A percentile compares a stretch with the other conserved stretches of the same genome.
These are phyloP conservation scores for Petrea volubilis DNA, from an alignment of 257 asterid species.

Conservation along the genomic window DNA sequence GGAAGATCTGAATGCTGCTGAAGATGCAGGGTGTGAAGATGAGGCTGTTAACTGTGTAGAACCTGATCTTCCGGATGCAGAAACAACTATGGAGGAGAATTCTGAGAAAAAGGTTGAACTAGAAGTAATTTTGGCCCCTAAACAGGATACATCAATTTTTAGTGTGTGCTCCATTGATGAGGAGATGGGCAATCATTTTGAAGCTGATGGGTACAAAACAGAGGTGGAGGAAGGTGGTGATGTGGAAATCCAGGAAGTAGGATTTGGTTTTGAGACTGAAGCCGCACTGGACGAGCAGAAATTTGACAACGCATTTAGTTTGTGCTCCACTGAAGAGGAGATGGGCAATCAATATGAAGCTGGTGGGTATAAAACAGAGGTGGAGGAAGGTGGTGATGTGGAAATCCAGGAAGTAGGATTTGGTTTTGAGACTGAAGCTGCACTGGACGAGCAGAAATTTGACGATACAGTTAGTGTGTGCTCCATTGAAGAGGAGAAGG, in stretches of 20 bases:
- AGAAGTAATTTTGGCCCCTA: conserved; percentile 14
- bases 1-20: too few relatives aligned
- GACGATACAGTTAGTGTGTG: not conserved
- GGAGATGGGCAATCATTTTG: not conserved
- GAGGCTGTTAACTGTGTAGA: too few relatives aligned
- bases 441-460: not conserved
- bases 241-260: not conserved
- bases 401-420: conserved; percentile 8
- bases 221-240: conserved; percentile 3
- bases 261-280: conserved; percentile 1
- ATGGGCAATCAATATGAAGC: not conserved
- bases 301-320: too few relatives aligned
- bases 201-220: not conserved
- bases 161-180: conserved; percentile 1
- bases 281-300: too few relatives aligned
- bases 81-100: conserved; percentile 7
- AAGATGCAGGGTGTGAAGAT: too few relatives aligned
- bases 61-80: too few relatives aligned
- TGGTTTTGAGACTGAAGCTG: conserved; percentile 4
- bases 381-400: not conserved
- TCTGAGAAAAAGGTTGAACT: not conserved
- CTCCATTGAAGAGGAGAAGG: conserved; percentile 4
- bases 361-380: conserved; percentile 8
- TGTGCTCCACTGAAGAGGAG: not conserved
- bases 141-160: not conserved